Evolutionary conservation across 441 rosid genomes (phyloP), one percentile per base, ranked within the genome.

Genomic region (Dalechampia spathulata): DNA sequence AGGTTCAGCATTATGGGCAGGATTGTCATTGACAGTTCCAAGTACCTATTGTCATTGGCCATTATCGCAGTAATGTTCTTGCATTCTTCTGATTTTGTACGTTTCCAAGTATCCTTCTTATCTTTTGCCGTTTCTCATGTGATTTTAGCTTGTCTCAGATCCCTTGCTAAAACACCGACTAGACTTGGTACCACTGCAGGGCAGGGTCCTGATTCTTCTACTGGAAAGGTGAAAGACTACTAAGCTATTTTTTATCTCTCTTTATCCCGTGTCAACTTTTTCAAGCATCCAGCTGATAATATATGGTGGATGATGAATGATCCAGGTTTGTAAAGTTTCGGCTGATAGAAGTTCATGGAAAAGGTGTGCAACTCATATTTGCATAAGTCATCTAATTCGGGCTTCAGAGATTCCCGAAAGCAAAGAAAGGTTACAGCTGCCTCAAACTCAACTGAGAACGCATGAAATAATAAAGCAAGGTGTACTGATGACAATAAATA

Each of bases 301-400:
- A 4, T 42, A 13, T 53, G 51, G 40, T 64, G 65, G 56, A 17
- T 56, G 53, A 8, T 61, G 52, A 48, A 56, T 38, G 21, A 14
- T 55, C 36, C 69, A 79, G 91, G 74, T 62, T 52, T 62, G 46
- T 1, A 67, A 69, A 63, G 67, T 32, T 49, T 36, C 52, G 27
- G 41, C 28, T 55, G 70, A 49, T 34, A 71, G 63, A 57, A 70
- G 66, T 59, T 61, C 77, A 50, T 52, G 68, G 77, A 87, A 77
- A 71, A 81, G 68, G 60, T 79, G 91, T 48, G 68, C 81, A 4
- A 55, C 78, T 71, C 98, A 91, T 74, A 75, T 82, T 50, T 73
- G 74, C 69, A 84, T 91, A 62, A 73, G 83, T 58, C 74, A 10
- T 45, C 84, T 91, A 68, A 91, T 81, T 60, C 72, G 46, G 58